Evolutionary conservation across 495 filamentous ascomycete species (phyloP).

Genomic region (Achaetomiella virescens): DNA sequence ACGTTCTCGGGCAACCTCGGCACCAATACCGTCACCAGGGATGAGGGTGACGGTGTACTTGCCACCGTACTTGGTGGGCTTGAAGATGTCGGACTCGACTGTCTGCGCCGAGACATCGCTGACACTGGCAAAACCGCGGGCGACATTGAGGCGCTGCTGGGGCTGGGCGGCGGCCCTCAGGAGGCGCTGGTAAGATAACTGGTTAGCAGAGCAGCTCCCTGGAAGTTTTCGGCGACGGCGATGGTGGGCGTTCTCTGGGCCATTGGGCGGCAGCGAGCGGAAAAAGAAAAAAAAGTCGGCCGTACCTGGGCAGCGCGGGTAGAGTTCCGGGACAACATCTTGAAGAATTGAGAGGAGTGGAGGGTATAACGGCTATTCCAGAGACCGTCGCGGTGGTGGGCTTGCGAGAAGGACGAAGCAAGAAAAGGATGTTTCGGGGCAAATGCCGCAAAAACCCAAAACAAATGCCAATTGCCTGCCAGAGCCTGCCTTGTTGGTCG

Average conservation of each 20-base stretch:
- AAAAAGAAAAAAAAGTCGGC: neutral
- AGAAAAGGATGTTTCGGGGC: conserved; percentile 13
- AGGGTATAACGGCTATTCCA: neutral
- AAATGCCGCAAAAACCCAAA: conserved; percentile 32
- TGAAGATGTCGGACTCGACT: conserved; percentile 84
- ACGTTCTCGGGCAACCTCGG: conserved; percentile 96
- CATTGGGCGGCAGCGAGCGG: neutral
- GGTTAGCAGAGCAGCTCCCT: conserved; percentile 27
- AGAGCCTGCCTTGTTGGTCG: conserved; percentile 22
- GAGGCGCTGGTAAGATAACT: conserved; percentile 41
- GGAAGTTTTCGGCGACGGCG: neutral
- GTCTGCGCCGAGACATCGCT: conserved; percentile 80
- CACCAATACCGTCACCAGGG: conserved; percentile 96
- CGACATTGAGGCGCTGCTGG: conserved; percentile 36
- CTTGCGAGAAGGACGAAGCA: conserved; percentile 11
- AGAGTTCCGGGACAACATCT: conserved; percentile 59
- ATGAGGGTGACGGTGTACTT: conserved; percentile 99
- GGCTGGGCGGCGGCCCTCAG: conserved; percentile 49
- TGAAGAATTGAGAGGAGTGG: conserved; percentile 25
- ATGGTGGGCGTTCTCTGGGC: conserved; percentile 5
- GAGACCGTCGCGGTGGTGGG: conserved; percentile 2
- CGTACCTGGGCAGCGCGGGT: conserved; percentile 43
- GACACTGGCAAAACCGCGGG: conserved; percentile 63
- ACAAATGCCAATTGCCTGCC: conserved; percentile 5
- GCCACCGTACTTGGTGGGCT: conserved; percentile 97